These are phyloP conservation scores for Schizosaccharomyces osmophilus DNA, from an alignment of 805 yeast species.

Conservation along the genomic window DNA sequence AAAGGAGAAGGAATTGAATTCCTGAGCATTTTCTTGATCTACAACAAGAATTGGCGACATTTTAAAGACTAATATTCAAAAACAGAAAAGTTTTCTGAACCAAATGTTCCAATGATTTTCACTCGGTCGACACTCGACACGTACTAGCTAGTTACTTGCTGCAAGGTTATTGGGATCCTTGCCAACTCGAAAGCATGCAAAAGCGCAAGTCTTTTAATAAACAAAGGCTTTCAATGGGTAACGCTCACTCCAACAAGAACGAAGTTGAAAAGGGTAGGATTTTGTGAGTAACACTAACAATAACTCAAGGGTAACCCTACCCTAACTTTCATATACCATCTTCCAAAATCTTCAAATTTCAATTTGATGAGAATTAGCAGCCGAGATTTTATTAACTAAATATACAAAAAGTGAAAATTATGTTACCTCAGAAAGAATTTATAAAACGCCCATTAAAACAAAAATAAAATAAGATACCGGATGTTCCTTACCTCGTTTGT, in stretches of 20 bases:
- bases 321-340: neutral
- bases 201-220: neutral
- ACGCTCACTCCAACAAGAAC: too few relatives aligned
- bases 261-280: too few relatives aligned
- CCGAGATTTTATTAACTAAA: too few relatives aligned
- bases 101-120: neutral
- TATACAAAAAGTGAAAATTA: too few relatives aligned
- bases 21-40: neutral
- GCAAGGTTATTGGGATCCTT: neutral
- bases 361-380: neutral
- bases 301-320: neutral
- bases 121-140: neutral
- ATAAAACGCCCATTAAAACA: too few relatives aligned
- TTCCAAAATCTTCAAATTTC: neutral
- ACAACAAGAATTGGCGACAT: neutral
- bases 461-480: too few relatives aligned
- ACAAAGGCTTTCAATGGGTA: too few relatives aligned
- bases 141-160: neutral
- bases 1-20: neutral
- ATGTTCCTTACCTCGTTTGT: constrained; percentile 8
- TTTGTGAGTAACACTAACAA: too few relatives aligned
- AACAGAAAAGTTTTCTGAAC: too few relatives aligned
- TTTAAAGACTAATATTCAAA: neutral
- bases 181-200: neutral
- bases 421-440: too few relatives aligned